Conservation (phyloP, 305 asterid species). For the Coffea humblotiana region DNA sequence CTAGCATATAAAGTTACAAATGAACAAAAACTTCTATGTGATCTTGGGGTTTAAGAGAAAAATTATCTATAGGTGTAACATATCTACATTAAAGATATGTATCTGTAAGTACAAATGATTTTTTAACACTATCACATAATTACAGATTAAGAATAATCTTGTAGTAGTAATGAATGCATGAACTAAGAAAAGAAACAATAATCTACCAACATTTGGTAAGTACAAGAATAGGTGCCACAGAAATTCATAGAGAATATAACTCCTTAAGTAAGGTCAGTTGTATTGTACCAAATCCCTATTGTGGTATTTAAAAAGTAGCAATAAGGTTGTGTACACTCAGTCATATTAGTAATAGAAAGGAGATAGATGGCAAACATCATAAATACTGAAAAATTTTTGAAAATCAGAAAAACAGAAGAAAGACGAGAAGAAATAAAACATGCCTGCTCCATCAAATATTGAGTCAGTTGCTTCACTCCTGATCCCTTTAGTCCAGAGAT, state of each 20-base stretch:
- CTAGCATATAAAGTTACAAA: neutral
- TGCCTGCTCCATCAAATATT: slow-evolving; percentile 75
- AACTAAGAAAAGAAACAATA: neutral
- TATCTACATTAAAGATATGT: neutral
- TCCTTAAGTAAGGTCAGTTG: neutral
- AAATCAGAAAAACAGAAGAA: neutral
- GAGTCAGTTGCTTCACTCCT: slow-evolving; percentile 75
- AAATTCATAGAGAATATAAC: neutral
- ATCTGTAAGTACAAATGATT: too few relatives aligned
- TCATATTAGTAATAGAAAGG: neutral
- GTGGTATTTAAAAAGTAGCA: neutral
- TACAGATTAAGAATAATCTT: neutral
- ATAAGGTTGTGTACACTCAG: neutral
- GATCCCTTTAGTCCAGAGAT: slow-evolving; percentile 92
- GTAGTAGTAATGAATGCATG: neutral
- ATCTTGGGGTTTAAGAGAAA: neutral
- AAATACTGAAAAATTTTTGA: neutral
- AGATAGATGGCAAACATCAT: neutral
- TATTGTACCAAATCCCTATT: neutral
- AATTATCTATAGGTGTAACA: neutral
- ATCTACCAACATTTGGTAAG: neutral
- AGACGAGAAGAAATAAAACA: neutral
- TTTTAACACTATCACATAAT: neutral
- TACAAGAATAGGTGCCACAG: neutral
- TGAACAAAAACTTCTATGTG: neutral